Evolutionary conservation across 202 grass and related monocot genomes (phyloP).

Genomic region (Schoenoplectus tabernaemontani): DNA sequence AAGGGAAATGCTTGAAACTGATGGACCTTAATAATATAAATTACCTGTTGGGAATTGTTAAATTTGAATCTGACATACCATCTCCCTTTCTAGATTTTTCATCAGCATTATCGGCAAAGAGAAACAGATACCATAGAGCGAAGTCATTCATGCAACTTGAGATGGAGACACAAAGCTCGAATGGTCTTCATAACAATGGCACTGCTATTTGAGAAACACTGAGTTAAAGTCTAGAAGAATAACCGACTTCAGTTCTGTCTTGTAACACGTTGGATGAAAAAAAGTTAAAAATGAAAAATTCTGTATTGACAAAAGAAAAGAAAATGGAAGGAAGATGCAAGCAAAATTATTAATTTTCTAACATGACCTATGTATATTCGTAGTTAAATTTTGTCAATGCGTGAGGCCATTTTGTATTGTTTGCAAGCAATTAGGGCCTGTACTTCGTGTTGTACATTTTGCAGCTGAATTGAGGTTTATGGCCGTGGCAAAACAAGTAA

Average conservation of each 20-base stretch:
- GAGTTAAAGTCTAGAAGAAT: not conserved
- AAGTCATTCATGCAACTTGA: constrained; percentile 91
- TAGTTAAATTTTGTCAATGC: constrained; percentile 20
- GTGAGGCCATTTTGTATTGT: constrained; percentile 1
- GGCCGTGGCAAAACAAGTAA: not conserved
- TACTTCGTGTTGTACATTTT: not conserved
- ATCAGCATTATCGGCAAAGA: constrained; percentile 78
- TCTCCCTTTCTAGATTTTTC: not conserved
- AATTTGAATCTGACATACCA: not conserved
- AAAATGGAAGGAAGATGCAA: not conserved
- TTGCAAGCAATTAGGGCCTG: not conserved
- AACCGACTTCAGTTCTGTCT: not conserved
- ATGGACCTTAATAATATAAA: not conserved
- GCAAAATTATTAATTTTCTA: not conserved
- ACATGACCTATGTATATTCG: constrained; percentile 24
- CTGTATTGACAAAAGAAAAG: not conserved
- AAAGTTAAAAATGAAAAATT: not conserved
- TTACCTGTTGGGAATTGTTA: not conserved
- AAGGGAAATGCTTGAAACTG: not conserved
- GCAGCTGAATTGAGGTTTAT: not conserved
- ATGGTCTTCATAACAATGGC: constrained; percentile 46
- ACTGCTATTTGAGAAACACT: constrained; percentile 21
- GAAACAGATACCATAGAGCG: constrained; percentile 83
- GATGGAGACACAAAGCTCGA: constrained; percentile 67
- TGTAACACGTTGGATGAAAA: not conserved